Conservation (phyloP, 2,329 filamentous ascomycete species). For the Calonectria honghensis region DNA sequence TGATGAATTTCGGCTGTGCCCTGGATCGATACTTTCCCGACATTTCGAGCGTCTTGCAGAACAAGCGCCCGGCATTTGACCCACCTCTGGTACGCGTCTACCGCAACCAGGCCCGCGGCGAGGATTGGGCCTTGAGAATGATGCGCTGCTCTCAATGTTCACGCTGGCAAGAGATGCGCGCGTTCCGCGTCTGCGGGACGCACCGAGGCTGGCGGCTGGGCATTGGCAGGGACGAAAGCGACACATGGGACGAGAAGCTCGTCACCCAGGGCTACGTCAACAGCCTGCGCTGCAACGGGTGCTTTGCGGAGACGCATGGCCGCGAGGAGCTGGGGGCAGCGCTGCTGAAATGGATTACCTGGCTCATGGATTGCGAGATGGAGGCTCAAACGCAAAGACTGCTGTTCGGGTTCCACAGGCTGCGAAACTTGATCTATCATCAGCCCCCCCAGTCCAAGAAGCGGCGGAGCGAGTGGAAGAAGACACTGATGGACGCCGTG, state of each 20-base stretch:
- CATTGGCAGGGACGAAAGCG: background rate
- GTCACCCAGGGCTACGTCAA: background rate
- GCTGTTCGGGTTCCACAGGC: background rate
- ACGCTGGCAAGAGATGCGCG: constrained; percentile 1
- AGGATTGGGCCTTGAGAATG: background rate
- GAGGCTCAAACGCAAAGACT: background rate
- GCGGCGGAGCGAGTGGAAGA: background rate
- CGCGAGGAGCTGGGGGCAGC: background rate
- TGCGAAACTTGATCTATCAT: background rate
- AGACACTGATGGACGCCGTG: background rate
- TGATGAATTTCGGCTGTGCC: background rate
- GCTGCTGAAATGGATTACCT: background rate
- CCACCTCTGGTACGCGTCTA: background rate
- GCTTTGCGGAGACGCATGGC: background rate
- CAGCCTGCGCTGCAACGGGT: background rate
- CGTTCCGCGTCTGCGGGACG: background rate
- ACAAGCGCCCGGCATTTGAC: background rate
- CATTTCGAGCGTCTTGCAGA: background rate
- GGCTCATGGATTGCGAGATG: background rate
- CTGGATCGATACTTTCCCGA: background rate
- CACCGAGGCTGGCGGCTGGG: background rate
- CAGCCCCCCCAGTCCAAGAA: background rate
- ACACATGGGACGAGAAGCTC: background rate
- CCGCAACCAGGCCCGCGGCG: background rate
- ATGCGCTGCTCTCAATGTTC: background rate